Evolutionary conservation across 768 basidiomycete species (phyloP).

Genomic region (Pisolithus microcarpus): DNA sequence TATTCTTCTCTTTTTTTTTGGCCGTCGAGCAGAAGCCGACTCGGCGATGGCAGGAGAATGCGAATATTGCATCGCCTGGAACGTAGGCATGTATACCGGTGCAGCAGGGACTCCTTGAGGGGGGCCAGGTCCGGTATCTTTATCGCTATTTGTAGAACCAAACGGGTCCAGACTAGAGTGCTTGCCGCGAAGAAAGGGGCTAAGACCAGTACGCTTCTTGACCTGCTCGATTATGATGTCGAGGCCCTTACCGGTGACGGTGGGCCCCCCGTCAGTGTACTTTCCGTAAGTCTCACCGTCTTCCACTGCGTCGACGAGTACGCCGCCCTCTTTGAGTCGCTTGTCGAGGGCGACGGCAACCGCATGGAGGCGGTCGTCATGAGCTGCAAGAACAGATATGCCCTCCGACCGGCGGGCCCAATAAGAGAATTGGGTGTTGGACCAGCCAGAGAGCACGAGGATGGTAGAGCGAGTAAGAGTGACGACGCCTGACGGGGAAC

Average conservation of each 20-base stretch:
- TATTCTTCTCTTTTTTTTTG: conserved; percentile 30
- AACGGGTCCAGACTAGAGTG: conserved; percentile 46
- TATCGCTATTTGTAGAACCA: conserved; percentile 33
- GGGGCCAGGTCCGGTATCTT: conserved; percentile 25
- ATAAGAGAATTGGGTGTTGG: conserved; percentile 48
- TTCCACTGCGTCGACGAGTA: conserved; percentile 23
- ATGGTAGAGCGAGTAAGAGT: conserved; percentile 42
- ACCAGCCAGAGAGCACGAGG: conserved; percentile 44
- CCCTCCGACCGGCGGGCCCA: conserved; percentile 48
- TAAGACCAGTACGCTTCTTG: conserved; percentile 41
- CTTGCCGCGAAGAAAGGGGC: conserved; percentile 44
- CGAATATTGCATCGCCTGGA: conserved; percentile 33
- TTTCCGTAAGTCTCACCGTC: conserved; percentile 18
- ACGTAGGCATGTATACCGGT: conserved; percentile 35
- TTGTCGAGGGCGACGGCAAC: conserved; percentile 36
- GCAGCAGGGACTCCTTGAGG: conserved; percentile 18
- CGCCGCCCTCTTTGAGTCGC: conserved; percentile 31
- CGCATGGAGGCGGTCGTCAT: conserved; percentile 34
- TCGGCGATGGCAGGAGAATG: conserved; percentile 30
- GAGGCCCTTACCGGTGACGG: conserved; percentile 43
- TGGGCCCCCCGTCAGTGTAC: conserved; percentile 29
- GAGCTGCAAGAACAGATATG: conserved; percentile 37
- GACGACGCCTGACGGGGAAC: conserved; percentile 36
- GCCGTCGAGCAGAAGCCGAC: conserved; percentile 22
- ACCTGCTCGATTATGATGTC: conserved; percentile 43